Evolutionary conservation across 192 early-diverging fungal species (phyloP).

Genomic region (Chytriomyces hyalinus): DNA sequence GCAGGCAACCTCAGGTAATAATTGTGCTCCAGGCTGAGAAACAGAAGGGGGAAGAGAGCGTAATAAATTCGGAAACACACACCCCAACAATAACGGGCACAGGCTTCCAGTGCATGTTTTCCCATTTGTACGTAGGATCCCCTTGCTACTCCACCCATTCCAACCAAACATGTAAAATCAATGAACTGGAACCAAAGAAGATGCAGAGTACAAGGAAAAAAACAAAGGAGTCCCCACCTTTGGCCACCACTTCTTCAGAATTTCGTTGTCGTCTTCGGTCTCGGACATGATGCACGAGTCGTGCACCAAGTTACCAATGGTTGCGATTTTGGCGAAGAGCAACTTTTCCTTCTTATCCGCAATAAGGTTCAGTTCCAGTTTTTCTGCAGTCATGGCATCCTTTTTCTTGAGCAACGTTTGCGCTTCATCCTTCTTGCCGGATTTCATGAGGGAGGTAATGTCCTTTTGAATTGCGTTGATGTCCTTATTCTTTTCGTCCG

Average conservation of each 20-base stretch:
- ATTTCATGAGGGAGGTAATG: slow-evolving; percentile 88
- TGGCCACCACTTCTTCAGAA: slow-evolving; percentile 62
- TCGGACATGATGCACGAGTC: slow-evolving; percentile 83
- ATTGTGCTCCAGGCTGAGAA: background rate
- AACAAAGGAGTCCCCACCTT: slow-evolving; percentile 29
- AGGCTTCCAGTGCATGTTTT: slow-evolving; percentile 6
- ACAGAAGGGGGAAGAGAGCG: background rate
- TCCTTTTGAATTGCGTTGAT: slow-evolving; percentile 93
- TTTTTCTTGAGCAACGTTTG: slow-evolving; percentile 76
- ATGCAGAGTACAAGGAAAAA: no score
- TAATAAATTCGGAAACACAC: background rate
- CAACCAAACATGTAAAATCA: no score
- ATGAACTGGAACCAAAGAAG: no score
- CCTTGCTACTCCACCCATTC: background rate
- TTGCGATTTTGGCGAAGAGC: slow-evolving; percentile 66
- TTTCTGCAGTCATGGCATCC: slow-evolving; percentile 72
- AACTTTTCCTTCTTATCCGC: slow-evolving; percentile 69
- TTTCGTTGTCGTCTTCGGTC: slow-evolving; percentile 73
- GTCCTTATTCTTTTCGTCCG: slow-evolving; percentile 88
- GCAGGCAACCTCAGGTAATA: background rate
- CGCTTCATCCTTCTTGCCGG: slow-evolving; percentile 79
- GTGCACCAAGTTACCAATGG: slow-evolving; percentile 95
- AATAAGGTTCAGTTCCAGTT: slow-evolving; percentile 61
- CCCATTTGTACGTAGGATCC: background rate
- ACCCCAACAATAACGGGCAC: slow-evolving; percentile 10